Base-by-base conservation (phyloP, 1,284 basidiomycete genomes). In the Papiliotrema terrestris region DNA sequence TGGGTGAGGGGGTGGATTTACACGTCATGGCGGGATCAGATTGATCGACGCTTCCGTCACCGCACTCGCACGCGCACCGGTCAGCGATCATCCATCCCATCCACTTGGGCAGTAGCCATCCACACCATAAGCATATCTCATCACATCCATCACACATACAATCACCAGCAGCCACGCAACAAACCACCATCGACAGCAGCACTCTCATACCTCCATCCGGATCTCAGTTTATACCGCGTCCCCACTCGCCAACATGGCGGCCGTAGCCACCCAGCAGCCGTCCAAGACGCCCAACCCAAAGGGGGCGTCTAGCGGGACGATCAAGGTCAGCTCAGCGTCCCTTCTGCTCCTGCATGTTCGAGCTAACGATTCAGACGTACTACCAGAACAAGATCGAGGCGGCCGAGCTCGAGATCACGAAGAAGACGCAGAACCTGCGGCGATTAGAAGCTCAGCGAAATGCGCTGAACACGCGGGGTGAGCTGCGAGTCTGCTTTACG, bases 371-470 rank as follows among this genome's bases (percentile, higher is more conserved):
- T 17, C 26, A 91, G 73, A 86, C 89, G 2, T 98, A 97, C 80
- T 97, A 96, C 74, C 88, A 93, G 72, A 87, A 91, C 49, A 98
- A 98, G 80, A 97, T 97, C 46, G 92, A 97, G 72, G 82, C 88
- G 13, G 87, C 92, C 9, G 93, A 97, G 71, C 82, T 96, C 45
- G 82, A 88, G 45, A 97, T 97, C 67, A 96, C 95, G 76, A 86
- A 91, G 78, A 95, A 94, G 78, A 97, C 94, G 0, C 94, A 97
- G 80, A 98, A 98, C 78, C 77, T 98, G 54, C 83, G 95, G 46
- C 89, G 95, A 61, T 79, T 98, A 64, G 95, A 98, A 78, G 95
- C 95, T 5, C 95, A 98, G 77, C 82, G 94, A 60, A 98, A 98
- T 83, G 89, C 94, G 8, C 80, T 98, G 62, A 98, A 98, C 76